A percentile compares a stretch with the other conserved stretches of the same genome.
phyloP scores from a whole-genome alignment of 148 eudicot genomes.

The Chenopodium quinoa region DNA sequence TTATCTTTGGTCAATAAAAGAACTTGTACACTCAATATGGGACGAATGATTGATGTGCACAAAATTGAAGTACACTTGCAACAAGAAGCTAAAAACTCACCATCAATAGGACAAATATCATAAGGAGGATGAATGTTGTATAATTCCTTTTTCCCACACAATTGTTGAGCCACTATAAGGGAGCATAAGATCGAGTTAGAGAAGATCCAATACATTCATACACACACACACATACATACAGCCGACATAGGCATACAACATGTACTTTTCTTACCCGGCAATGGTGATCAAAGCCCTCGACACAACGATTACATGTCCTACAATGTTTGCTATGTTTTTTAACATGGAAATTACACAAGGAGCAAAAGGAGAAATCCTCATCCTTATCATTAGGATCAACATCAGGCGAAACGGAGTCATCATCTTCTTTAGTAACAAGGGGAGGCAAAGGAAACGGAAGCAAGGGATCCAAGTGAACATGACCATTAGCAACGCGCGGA shows the following conservation, averaged over 20 bases:
- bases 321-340: constrained; percentile 87
- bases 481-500: constrained; percentile 37
- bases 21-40: not conserved
- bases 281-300: constrained; percentile 97
- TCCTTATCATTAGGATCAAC: constrained; percentile 32
- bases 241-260: not conserved
- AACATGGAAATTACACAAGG: constrained; percentile 76
- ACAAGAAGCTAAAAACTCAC: constrained; percentile 36
- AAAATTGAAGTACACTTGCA: constrained; percentile 1
- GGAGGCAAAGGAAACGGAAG: constrained; percentile 51
- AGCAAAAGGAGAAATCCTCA: constrained; percentile 74
- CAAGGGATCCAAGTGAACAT: constrained; percentile 61
- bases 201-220: not conserved
- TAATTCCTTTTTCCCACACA: constrained; percentile 92
- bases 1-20: not conserved
- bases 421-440: constrained; percentile 65
- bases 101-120: constrained; percentile 72
- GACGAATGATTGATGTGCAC: not conserved
- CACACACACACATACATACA: not conserved
- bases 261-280: constrained; percentile 55
- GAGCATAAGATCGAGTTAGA: constrained; percentile 10
- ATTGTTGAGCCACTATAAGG: constrained; percentile 90
- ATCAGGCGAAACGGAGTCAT: constrained; percentile 37
- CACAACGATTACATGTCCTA: constrained; percentile 85
- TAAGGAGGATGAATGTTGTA: constrained; percentile 77